Conservation (phyloP, 164 flowering plant species). For the Echeveria elegans region DNA sequence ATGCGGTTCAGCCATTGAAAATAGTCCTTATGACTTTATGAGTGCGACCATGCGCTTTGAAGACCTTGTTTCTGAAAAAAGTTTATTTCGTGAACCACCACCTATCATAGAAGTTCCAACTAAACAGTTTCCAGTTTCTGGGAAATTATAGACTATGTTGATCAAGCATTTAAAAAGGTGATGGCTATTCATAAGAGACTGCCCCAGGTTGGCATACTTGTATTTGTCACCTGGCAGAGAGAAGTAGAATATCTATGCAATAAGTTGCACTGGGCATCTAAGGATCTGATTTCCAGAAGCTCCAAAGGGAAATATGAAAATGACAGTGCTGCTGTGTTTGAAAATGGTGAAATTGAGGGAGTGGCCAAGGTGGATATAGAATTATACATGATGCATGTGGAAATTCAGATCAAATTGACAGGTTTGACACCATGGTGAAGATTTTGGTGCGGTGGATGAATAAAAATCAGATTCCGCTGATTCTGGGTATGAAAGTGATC, state of each 20-base stretch:
- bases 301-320: constrained; percentile 16
- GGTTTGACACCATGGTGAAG: constrained; percentile 53
- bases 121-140: constrained; percentile 72
- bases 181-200: constrained; percentile 76
- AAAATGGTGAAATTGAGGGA: constrained; percentile 24
- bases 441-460: constrained; percentile 29
- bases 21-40: constrained; percentile 92
- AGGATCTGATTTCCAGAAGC: constrained; percentile 21
- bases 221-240: constrained; percentile 94
- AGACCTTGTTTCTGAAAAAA: constrained; percentile 61
- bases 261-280: constrained; percentile 68
- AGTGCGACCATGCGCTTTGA: constrained; percentile 95
- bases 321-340: constrained; percentile 18
- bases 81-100: constrained; percentile 56
- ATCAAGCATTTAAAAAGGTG: constrained; percentile 86
- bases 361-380: constrained; percentile 47
- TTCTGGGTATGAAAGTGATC: constrained; percentile 56
- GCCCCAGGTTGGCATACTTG: constrained; percentile 92
- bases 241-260: constrained; percentile 79
- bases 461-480: constrained; percentile 32
- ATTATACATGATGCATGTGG: constrained; percentile 86
- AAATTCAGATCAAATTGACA: constrained; percentile 28
- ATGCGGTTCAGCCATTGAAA: constrained; percentile 53
- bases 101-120: constrained; percentile 86
- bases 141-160: constrained; percentile 79